These are phyloP conservation scores for Coemansia sp. DNA, from an alignment of 192 early-diverging fungal genomes.

Conservation along the genomic window DNA sequence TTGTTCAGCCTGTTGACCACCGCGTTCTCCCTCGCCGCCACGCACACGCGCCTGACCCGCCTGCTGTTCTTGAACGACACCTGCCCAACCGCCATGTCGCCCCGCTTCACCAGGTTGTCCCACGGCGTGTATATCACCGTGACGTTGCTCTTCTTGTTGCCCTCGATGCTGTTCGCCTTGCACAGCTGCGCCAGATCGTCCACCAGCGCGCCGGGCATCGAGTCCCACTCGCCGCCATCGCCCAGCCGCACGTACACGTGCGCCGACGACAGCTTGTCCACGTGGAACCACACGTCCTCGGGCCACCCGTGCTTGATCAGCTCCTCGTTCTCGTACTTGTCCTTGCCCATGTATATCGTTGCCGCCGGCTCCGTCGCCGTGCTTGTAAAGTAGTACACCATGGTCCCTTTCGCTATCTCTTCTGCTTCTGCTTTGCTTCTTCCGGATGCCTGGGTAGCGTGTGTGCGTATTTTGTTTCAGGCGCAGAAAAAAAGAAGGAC, in stretches of 20 bases:
- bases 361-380: slow-evolving; percentile 69
- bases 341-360: slow-evolving; percentile 95
- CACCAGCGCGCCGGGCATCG: slow-evolving; percentile 71
- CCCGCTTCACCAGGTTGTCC: slow-evolving; percentile 88
- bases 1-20: slow-evolving; percentile 95
- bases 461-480: too few relatives aligned
- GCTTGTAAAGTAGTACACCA: slow-evolving; percentile 74
- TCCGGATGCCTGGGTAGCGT: too few relatives aligned
- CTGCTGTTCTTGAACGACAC: slow-evolving; percentile 86
- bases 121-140: slow-evolving; percentile 93
- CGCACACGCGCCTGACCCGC: slow-evolving; percentile 77
- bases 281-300: slow-evolving; percentile 96
- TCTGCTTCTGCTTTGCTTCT: too few relatives aligned
- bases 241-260: slow-evolving; percentile 93
- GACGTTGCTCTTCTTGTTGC: slow-evolving; percentile 92
- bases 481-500: too few relatives aligned
- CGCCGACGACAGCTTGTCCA: slow-evolving; percentile 95
- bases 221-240: slow-evolving; percentile 73
- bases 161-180: slow-evolving; percentile 98
- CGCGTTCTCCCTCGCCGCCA: slow-evolving; percentile 74
- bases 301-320: slow-evolving; percentile 94
- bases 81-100: slow-evolving; percentile 94
- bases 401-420: too few relatives aligned
- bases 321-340: slow-evolving; percentile 98
- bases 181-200: slow-evolving; percentile 90